These are phyloP conservation scores for Mychonastes homosphaera DNA, from an alignment of 139 green algal species.

Conservation along the genomic window DNA sequence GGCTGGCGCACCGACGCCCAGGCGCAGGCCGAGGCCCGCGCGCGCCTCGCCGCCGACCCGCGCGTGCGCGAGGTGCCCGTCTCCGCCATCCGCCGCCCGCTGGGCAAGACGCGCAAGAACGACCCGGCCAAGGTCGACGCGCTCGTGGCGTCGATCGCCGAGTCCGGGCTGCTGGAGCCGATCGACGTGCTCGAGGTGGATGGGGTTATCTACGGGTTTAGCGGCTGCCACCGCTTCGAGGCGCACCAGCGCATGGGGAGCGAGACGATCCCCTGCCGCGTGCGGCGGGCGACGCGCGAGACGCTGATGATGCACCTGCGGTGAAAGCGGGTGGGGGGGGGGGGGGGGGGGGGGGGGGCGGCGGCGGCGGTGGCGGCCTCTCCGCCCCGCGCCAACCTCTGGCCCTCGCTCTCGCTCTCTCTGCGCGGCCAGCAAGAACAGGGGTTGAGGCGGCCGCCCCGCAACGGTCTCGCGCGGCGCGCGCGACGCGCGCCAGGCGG, in stretches of 20 bases:
- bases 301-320: conserved; percentile 74
- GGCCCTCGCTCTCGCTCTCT: too few species aligned
- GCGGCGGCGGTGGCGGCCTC: too few species aligned
- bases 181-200: conserved; percentile 76
- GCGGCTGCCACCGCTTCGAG: conserved; percentile 66
- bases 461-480: too few species aligned
- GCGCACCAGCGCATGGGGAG: conserved; percentile 66
- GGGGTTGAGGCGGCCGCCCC: too few species aligned
- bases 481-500: too few species aligned
- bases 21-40: too few species aligned
- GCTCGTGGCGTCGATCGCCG: conserved; percentile 68
- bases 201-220: conserved; percentile 76
- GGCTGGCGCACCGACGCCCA: too few species aligned
- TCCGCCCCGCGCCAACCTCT: too few species aligned
- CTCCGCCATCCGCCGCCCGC: conserved; percentile 27
- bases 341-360: too few species aligned
- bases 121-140: conserved; percentile 72
- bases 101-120: too few species aligned
- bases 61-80: conserved; percentile 22
- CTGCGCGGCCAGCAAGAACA: too few species aligned
- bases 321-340: too few species aligned
- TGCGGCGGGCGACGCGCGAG: conserved; percentile 60
- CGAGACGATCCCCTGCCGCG: conserved; percentile 69
- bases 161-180: conserved; percentile 76
- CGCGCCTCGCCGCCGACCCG: background rate